Evolutionary conservation across 2,329 filamentous ascomycete genomes (phyloP).

Genomic region (Penicillium sp.): DNA sequence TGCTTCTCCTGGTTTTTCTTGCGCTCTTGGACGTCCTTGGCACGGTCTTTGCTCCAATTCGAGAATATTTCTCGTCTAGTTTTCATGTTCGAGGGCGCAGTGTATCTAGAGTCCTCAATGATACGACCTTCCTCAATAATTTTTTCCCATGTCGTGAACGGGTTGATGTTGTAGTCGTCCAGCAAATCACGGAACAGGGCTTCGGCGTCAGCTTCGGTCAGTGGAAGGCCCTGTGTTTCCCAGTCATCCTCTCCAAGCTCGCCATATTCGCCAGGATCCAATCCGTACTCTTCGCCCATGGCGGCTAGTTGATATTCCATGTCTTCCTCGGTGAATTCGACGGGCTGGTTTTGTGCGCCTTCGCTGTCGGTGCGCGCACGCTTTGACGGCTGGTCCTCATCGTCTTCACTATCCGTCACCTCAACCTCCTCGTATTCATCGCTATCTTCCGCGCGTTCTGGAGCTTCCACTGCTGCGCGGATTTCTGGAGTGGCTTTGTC

Average conservation of each 20-base stretch:
- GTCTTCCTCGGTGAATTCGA: conserved; percentile 92
- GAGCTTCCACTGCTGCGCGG: conserved; percentile 30
- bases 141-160: conserved; percentile 89
- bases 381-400: conserved; percentile 54
- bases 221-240: conserved; percentile 68
- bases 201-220: conserved; percentile 74
- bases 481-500: conserved; percentile 4
- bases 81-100: conserved; percentile 77
- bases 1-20: conserved; percentile 75
- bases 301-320: conserved; percentile 88
- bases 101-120: conserved; percentile 84
- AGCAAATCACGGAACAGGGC: conserved; percentile 83
- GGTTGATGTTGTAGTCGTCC: conserved; percentile 77
- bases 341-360: conserved; percentile 46
- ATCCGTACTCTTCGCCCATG: conserved; percentile 82
- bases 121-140: conserved; percentile 79
- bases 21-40: conserved; percentile 69
- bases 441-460: conserved; percentile 52
- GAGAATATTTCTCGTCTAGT: conserved; percentile 79
- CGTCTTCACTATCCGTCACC: conserved; percentile 62
- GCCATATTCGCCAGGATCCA: conserved; percentile 75
- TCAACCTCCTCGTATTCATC: conserved; percentile 78
- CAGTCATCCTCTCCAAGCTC: conserved; percentile 58
- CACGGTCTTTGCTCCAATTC: conserved; percentile 77
- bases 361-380: conserved; percentile 56